Evolutionary conservation across 345 rosid genomes (phyloP), one percentile per base, ranked within the genome.

Genomic region (Brassica incana): DNA sequence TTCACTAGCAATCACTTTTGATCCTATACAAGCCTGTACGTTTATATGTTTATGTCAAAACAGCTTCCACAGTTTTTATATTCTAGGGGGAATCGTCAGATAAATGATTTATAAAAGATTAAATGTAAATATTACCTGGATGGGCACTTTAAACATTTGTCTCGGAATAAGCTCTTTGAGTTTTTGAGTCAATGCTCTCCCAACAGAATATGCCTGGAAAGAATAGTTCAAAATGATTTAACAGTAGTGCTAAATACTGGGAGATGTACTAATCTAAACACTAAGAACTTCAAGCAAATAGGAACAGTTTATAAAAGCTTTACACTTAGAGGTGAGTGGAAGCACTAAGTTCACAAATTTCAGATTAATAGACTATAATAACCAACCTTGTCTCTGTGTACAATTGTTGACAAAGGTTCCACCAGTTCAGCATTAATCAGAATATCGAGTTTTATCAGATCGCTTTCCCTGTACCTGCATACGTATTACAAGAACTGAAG

Each of bases 101-200:
- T 65, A 74, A 6, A 62, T 30, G 8, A 30, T 20, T 6, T 20
- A 15, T 18, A 7, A 11, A 30, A 36, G 12, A 5, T 67, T 7
- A 68, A 69, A 15, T 35, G 72, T 29, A 73, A 15, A 40, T 27
- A 40, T 27, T 69, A 95, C 99, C 85, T 95, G 99, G 81, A 95
- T 92, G 60, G 99, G 99, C 66, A 95, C 85, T 95, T 92, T 95
- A 86, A 95, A 95, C 98, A 92, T 91, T 81, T 95, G 99, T 50
- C 98, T 83, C 67, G 99, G 99, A 83, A 95, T 95, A 70, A 95
- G 98, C 88, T 95, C 99, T 87, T 92, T 95, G 77, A 95, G 84
- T 85, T 89, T 95, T 80, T 88, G 97, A 72, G 97, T 91, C 87
- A 95, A 89, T 65, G 99, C 99, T 84, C 99, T 90, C 48, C 99